phyloP scores from a whole-genome alignment of 306 rosid genomes.

The Ziziphus jujuba region DNA sequence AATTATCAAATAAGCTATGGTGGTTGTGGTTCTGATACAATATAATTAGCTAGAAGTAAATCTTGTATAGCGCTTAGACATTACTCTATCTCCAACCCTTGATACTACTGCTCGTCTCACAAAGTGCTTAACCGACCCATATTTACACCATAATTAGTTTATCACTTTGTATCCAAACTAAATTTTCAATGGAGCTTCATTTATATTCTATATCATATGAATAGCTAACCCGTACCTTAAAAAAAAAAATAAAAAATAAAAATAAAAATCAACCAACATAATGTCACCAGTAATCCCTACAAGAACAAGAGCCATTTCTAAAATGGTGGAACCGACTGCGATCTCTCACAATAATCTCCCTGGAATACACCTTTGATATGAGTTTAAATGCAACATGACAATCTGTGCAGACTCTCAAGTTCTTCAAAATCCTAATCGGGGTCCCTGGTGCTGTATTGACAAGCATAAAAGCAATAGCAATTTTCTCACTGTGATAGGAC shows the following conservation, averaged over 20 bases:
- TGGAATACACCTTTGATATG: constrained; percentile 36
- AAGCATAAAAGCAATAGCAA: constrained; percentile 45
- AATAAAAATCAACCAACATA: too few species aligned
- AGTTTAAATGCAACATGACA: constrained; percentile 45
- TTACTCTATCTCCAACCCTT: too few species aligned
- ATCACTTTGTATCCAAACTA: too few species aligned
- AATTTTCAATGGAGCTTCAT: background rate
- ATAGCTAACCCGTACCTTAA: too few species aligned
- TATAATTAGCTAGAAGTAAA: too few species aligned
- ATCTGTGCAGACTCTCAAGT: constrained; percentile 44
- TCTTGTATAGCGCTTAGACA: too few species aligned
- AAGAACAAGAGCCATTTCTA: constrained; percentile 39
- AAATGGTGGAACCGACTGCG: constrained; percentile 50
- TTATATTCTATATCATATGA: background rate
- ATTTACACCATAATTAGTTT: too few species aligned
- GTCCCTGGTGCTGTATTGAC: constrained; percentile 20
- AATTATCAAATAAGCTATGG: too few species aligned
- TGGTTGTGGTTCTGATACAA: too few species aligned
- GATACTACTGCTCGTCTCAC: too few species aligned
- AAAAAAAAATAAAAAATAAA: too few species aligned
- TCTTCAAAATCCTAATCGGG: constrained; percentile 41
- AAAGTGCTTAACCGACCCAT: too few species aligned
- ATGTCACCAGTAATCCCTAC: constrained; percentile 43
- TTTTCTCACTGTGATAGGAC: constrained; percentile 44
- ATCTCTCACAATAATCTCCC: constrained; percentile 43